phyloP scores from a whole-genome alignment of 345 rosid genomes.

The Hypericum perforatum region DNA sequence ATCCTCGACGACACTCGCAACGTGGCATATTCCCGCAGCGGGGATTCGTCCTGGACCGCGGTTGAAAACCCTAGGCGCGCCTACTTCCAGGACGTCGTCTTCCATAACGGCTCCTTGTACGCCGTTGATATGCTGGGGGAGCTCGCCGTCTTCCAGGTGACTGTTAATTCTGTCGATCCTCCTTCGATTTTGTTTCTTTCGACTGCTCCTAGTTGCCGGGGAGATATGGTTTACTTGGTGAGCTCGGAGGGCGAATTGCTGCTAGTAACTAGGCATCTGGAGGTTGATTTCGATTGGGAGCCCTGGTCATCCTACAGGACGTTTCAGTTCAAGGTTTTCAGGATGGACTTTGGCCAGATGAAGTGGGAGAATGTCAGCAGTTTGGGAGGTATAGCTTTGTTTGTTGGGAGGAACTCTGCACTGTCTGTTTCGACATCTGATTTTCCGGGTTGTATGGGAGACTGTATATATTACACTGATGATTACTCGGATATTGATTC shows the following conservation, averaged over 20 bases:
- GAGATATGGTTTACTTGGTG: too few relatives aligned
- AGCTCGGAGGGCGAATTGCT: conserved; percentile 32
- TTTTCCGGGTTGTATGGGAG: conserved; percentile 35
- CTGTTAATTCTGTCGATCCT: too few relatives aligned
- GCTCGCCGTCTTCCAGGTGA: too few relatives aligned
- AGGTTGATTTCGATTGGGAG: conserved; percentile 16
- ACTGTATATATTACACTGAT: conserved; percentile 45
- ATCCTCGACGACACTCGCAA: conserved; percentile 26
- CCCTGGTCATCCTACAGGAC: conserved; percentile 21
- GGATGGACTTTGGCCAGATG: conserved; percentile 19
- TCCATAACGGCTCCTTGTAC: conserved; percentile 29
- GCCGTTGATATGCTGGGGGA: conserved; percentile 19
- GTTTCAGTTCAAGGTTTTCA: conserved; percentile 29
- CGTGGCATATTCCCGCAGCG: conserved; percentile 37
- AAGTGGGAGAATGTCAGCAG: conserved; percentile 31
- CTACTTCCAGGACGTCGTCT: conserved; percentile 39
- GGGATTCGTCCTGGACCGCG: conserved; percentile 28
- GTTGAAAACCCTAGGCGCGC: conserved; percentile 18
- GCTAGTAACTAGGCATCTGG: conserved; percentile 29
- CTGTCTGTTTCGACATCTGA: conserved; percentile 33
- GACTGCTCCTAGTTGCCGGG: too few relatives aligned
- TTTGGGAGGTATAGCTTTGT: conserved; percentile 34
- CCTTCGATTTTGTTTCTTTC: too few relatives aligned
- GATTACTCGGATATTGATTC: conserved; percentile 37
- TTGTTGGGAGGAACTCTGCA: conserved; percentile 42